phyloP scores from a whole-genome alignment of 2,329 filamentous ascomycete genomes.

The Macrophomina pseudophaseolina region DNA sequence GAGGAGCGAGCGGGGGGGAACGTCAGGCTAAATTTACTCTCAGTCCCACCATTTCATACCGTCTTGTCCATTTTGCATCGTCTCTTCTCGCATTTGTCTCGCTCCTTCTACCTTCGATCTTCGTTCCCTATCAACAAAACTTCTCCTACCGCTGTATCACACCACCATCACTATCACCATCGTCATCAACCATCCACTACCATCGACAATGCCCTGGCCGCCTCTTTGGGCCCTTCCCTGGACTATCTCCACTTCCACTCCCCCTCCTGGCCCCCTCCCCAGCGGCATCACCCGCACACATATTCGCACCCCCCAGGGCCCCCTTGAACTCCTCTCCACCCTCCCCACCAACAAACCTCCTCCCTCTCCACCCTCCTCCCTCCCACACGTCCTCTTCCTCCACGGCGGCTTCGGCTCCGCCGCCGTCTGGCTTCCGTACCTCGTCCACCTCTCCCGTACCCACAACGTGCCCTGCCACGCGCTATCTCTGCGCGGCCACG shows the following conservation, averaged over 20 bases:
- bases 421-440: conserved; percentile 59
- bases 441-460: conserved; percentile 53
- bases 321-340: conserved; percentile 58
- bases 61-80: not conserved
- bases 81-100: too few species aligned
- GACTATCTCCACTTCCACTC: conserved; percentile 35
- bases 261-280: conserved; percentile 42
- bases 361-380: conserved; percentile 33
- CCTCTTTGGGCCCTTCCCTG: conserved; percentile 38
- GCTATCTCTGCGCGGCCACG: conserved; percentile 59
- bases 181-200: too few species aligned
- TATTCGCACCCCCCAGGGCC: conserved; percentile 51
- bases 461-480: conserved; percentile 58
- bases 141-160: too few species aligned
- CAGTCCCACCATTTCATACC: not conserved
- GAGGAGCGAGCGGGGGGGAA: conserved; percentile 4
- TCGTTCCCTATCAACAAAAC: too few species aligned
- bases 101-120: too few species aligned
- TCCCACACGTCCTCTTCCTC: conserved; percentile 53
- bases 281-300: conserved; percentile 51
- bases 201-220: conserved; percentile 34
- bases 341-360: not conserved
- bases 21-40: not conserved
- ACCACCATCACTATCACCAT: not conserved
- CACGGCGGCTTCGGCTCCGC: conserved; percentile 63